A percentile compares a stretch with the other conserved stretches of the same genome.
Evolutionary conservation across 2,329 filamentous ascomycete species (phyloP).

Genomic region (Fusarium cicatricum): DNA sequence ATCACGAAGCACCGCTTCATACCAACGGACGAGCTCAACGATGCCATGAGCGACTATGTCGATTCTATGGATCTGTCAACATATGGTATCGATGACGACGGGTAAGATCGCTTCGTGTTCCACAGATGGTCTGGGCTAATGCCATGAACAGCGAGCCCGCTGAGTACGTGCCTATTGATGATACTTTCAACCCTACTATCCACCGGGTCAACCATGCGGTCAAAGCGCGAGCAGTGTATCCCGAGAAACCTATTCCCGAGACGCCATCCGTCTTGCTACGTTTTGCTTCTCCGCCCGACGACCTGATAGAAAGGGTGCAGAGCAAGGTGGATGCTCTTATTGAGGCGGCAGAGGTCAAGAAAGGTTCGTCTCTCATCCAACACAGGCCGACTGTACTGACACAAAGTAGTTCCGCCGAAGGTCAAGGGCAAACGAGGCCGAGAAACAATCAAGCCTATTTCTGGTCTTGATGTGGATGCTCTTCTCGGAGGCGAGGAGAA

Average conservation of each 20-base stretch:
- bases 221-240: slow-evolving; percentile 80
- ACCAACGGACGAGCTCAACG: slow-evolving; percentile 75
- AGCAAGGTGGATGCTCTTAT: slow-evolving; percentile 70
- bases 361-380: slow-evolving; percentile 59
- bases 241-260: slow-evolving; percentile 69
- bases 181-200: slow-evolving; percentile 84
- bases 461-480: slow-evolving; percentile 85
- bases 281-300: slow-evolving; percentile 76
- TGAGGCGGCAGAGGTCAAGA: slow-evolving; percentile 80
- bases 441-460: slow-evolving; percentile 82
- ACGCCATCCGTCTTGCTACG: slow-evolving; percentile 71
- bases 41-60: slow-evolving; percentile 90
- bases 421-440: slow-evolving; percentile 75
- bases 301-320: slow-evolving; percentile 67
- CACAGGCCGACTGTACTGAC: slow-evolving; percentile 23
- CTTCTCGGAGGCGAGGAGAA: slow-evolving; percentile 71
- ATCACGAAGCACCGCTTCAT: slow-evolving; percentile 85
- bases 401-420: slow-evolving; percentile 74
- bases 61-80: slow-evolving; percentile 88
- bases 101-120: slow-evolving; percentile 54
- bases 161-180: slow-evolving; percentile 81
- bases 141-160: slow-evolving; percentile 47
- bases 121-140: slow-evolving; percentile 21
- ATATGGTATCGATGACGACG: slow-evolving; percentile 77
- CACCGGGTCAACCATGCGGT: slow-evolving; percentile 90